phyloP scores from a whole-genome alignment of 2,329 filamentous ascomycete genomes.

The Epichloe hybrida region DNA sequence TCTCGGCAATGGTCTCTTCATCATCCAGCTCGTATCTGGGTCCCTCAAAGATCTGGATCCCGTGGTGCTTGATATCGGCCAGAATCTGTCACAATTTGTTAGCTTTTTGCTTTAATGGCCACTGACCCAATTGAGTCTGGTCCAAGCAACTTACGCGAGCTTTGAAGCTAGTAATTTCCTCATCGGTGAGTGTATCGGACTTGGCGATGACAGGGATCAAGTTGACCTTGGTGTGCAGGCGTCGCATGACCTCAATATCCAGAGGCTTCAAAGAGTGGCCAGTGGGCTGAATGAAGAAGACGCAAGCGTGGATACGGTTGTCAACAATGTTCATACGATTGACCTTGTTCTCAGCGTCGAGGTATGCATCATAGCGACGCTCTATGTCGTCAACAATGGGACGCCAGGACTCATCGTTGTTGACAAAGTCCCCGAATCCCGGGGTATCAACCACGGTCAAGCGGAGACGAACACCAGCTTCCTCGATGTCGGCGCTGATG shows the following conservation, averaged over 20 bases:
- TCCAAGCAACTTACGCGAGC: constrained; percentile 59
- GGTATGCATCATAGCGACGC: constrained; percentile 94
- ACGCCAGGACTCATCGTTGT: constrained; percentile 99
- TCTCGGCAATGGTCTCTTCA: constrained; percentile 98
- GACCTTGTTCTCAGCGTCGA: constrained; percentile 99
- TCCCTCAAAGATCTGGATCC: constrained; percentile 97
- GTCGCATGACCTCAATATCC: constrained; percentile 98
- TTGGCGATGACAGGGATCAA: constrained; percentile 98
- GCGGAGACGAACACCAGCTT: constrained; percentile 92
- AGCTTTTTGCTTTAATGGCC: background rate
- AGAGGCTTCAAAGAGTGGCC: constrained; percentile 96
- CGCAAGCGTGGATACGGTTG: constrained; percentile 96
- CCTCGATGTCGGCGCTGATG: constrained; percentile 93
- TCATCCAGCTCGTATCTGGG: constrained; percentile 97
- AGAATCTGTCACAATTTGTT: constrained; percentile 54
- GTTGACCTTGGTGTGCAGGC: constrained; percentile 99
- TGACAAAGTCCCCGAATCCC: constrained; percentile 97
- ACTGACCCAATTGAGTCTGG: background rate
- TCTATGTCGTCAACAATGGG: constrained; percentile 99
- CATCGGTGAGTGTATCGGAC: constrained; percentile 93
- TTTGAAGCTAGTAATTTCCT: constrained; percentile 92
- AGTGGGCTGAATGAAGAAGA: constrained; percentile 99
- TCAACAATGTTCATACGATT: constrained; percentile 99
- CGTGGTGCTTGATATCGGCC: constrained; percentile 90
- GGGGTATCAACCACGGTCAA: constrained; percentile 96